phyloP scores from a whole-genome alignment of 768 basidiomycete species.

The Lyophyllum atratum region DNA sequence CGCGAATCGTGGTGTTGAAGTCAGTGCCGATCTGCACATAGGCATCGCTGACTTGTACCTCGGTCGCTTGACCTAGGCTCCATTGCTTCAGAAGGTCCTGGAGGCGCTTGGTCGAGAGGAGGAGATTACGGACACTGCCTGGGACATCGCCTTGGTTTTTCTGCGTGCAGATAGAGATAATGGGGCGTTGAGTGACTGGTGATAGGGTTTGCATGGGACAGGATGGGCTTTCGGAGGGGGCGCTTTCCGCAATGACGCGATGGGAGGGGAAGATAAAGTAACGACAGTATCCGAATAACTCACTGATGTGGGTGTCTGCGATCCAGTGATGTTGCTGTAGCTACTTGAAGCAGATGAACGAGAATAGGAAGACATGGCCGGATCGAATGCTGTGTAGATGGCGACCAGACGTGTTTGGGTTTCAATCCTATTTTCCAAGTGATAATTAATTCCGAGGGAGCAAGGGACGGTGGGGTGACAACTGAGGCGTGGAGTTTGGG shows the following conservation, averaged over 20 bases:
- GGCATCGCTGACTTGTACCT: constrained; percentile 81
- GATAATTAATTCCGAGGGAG: neutral
- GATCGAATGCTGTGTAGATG: constrained; percentile 17
- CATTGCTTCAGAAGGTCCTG: constrained; percentile 73
- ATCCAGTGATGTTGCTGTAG: constrained; percentile 14
- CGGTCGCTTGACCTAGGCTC: constrained; percentile 58
- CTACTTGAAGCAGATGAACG: constrained; percentile 7
- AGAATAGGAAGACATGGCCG: constrained; percentile 13
- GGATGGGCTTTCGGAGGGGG: neutral
- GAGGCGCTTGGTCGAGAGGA: constrained; percentile 82
- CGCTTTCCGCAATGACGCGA: neutral
- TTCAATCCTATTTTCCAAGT: neutral
- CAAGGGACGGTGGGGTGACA: neutral
- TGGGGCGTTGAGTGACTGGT: constrained; percentile 17
- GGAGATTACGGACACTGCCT: constrained; percentile 61
- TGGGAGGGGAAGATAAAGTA: neutral
- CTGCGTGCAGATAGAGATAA: constrained; percentile 26
- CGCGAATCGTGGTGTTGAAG: constrained; percentile 77
- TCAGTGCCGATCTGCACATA: constrained; percentile 90
- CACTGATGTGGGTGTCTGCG: constrained; percentile 10
- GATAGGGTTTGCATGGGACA: neutral
- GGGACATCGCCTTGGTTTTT: constrained; percentile 49
- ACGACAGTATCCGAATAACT: constrained; percentile 2
- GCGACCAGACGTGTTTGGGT: constrained; percentile 4
- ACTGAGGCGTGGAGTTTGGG: neutral